Conservation (phyloP, 768 basidiomycete species). For the Phlebiopsis gigantea region DNA sequence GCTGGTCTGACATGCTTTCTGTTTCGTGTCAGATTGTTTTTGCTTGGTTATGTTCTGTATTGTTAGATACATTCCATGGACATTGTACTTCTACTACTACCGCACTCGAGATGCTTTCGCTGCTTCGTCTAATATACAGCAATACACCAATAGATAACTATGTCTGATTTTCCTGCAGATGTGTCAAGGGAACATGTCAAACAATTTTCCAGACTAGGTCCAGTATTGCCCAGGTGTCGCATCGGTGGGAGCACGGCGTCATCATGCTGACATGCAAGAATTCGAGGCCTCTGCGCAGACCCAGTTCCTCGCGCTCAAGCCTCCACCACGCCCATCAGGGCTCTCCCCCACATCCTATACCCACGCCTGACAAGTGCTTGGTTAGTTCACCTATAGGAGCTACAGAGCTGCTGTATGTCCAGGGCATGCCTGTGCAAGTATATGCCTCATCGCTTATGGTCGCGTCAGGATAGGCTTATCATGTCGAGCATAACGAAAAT, state of each 20-base stretch:
- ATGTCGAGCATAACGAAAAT: slow-evolving; percentile 2
- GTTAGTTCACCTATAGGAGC: too few species aligned
- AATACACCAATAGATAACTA: neutral
- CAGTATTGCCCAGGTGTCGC: neutral
- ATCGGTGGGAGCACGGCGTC: neutral
- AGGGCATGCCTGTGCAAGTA: too few species aligned
- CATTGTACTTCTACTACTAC: neutral
- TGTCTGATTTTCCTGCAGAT: neutral
- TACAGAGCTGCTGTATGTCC: too few species aligned
- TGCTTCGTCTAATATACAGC: neutral
- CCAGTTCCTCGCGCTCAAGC: too few species aligned
- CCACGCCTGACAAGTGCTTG: neutral
- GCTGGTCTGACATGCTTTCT: slow-evolving; percentile 3
- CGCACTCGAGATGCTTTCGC: neutral
- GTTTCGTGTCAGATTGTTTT: neutral
- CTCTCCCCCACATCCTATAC: neutral
- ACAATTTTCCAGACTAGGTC: neutral
- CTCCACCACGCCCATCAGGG: neutral
- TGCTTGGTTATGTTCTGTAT: neutral
- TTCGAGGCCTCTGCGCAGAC: neutral
- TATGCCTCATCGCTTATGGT: too few species aligned
- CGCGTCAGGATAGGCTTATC: neutral
- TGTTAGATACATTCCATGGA: neutral
- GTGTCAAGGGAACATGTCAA: neutral
- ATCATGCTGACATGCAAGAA: neutral